A percentile compares a stretch with the other conserved stretches of the same genome.
Evolutionary conservation across 176 grass and related monocot species (phyloP).

Genomic region (Triticum dicoccoides): DNA sequence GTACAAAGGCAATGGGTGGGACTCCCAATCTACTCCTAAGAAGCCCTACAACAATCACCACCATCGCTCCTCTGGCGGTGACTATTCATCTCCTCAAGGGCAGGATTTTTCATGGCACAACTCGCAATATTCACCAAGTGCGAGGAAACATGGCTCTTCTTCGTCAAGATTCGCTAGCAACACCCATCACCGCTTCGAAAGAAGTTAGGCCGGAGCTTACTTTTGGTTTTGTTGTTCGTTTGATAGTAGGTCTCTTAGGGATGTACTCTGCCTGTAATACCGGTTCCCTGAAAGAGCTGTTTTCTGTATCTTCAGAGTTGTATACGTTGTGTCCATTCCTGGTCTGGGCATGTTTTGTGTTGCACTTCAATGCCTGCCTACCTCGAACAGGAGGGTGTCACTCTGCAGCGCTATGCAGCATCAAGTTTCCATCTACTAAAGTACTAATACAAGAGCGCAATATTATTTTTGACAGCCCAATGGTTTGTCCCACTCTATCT

Average conservation of each 20-base stretch:
- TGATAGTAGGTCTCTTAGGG: neutral
- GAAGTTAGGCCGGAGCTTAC: conserved; percentile 21
- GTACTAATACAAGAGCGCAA: too few relatives aligned
- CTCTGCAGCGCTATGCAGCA: neutral
- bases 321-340: neutral
- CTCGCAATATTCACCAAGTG: conserved; percentile 27
- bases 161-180: conserved; percentile 42
- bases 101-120: neutral
- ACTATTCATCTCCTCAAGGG: conserved; percentile 57
- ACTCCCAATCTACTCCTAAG: conserved; percentile 47
- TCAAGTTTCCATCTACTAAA: neutral
- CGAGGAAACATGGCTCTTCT: conserved; percentile 25
- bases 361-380: neutral
- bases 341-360: neutral
- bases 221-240: conserved; percentile 26
- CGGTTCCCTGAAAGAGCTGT: conserved; percentile 2
- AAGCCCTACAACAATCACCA: conserved; percentile 33
- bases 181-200: conserved; percentile 35
- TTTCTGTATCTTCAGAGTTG: conserved; percentile 19
- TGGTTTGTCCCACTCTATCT: too few relatives aligned
- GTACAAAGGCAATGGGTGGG: conserved; percentile 50
- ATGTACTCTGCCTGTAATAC: conserved; percentile 21
- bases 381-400: neutral
- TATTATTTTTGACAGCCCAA: too few relatives aligned
- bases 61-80: neutral